Conservation (phyloP, 495 filamentous ascomycete genomes). For the Penicillium paxilli region DNA sequence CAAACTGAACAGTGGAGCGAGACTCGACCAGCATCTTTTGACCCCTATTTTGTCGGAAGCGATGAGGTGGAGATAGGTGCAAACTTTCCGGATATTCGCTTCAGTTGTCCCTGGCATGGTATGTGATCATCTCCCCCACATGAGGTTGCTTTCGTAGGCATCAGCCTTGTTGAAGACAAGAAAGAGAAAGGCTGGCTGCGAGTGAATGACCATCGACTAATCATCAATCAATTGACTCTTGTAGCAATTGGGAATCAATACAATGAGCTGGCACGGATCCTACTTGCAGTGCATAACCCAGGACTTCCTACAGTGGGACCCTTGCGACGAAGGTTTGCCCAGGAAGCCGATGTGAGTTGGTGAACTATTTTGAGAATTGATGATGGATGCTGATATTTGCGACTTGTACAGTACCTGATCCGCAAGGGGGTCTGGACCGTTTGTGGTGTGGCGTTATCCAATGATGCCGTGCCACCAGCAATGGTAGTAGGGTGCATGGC, state of each 20-base stretch:
- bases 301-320: slow-evolving; percentile 21
- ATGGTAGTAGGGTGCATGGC: slow-evolving; percentile 30
- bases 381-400: background rate
- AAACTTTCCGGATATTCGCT: slow-evolving; percentile 24
- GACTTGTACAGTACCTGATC: slow-evolving; percentile 13
- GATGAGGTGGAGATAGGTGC: slow-evolving; percentile 18
- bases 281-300: slow-evolving; percentile 22
- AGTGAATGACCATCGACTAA: background rate
- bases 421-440: slow-evolving; percentile 26
- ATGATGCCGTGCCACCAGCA: slow-evolving; percentile 20
- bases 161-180: background rate
- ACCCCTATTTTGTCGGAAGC: slow-evolving; percentile 21
- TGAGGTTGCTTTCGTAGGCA: background rate
- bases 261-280: slow-evolving; percentile 17
- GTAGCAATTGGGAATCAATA: slow-evolving; percentile 27
- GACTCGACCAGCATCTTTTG: slow-evolving; percentile 20
- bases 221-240: background rate
- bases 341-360: slow-evolving; percentile 22
- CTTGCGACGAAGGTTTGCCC: slow-evolving; percentile 13
- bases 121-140: background rate
- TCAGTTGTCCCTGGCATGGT: slow-evolving; percentile 26
- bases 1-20: slow-evolving; percentile 23
- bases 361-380: background rate
- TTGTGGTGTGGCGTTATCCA: slow-evolving; percentile 26
- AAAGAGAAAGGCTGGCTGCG: background rate